Evolutionary conservation across 192 early-diverging fungal species (phyloP).

Genomic region (Mortierella alpina): DNA sequence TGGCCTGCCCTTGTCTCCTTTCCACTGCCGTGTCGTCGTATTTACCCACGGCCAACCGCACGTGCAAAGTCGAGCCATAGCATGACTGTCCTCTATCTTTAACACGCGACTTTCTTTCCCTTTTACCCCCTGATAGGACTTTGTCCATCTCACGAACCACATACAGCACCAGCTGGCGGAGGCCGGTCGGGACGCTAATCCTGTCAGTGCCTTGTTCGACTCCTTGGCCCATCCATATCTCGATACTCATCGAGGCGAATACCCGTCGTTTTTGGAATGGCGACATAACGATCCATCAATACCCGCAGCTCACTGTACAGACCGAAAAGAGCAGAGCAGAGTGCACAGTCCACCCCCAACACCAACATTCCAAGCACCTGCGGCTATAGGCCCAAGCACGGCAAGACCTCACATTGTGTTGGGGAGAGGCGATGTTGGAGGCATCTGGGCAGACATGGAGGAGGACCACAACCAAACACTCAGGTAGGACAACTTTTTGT

Average conservation of each 20-base stretch:
- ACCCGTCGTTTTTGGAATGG: constrained; percentile 44
- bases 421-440: constrained; percentile 42
- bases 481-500: constrained; percentile 18
- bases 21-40: no score
- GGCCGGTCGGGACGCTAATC: constrained; percentile 49
- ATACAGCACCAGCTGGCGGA: constrained; percentile 52
- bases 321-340: no score
- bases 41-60: no score
- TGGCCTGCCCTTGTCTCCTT: no score
- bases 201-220: constrained; percentile 53
- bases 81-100: no score
- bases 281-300: not conserved
- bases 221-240: constrained; percentile 38
- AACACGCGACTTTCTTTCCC: no score
- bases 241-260: constrained; percentile 51
- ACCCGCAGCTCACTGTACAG: no score
- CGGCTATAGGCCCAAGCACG: not conserved
- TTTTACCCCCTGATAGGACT: constrained; percentile 20
- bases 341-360: constrained; percentile 1
- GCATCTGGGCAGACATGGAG: constrained; percentile 51
- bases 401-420: constrained; percentile 36
- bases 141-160: constrained; percentile 42
- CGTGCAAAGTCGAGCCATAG: no score
- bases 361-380: not conserved
- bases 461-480: constrained; percentile 46